Evolutionary conservation across 2,329 filamentous ascomycete species (phyloP).

Genomic region (Metarhizium album): DNA sequence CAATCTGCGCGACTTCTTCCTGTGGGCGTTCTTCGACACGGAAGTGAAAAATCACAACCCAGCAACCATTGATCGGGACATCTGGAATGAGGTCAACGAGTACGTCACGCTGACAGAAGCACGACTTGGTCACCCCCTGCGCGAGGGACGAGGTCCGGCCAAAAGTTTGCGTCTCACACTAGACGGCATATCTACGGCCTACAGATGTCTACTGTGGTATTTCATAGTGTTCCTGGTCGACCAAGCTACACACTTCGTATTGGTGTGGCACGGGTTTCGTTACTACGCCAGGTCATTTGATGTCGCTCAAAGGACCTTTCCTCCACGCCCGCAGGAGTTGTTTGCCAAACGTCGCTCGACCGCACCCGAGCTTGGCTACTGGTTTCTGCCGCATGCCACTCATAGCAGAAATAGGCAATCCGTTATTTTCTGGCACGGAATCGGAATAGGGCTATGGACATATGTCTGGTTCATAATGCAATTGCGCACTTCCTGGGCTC

Average conservation of each 20-base stretch:
- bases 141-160: constrained; percentile 43
- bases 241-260: constrained; percentile 32
- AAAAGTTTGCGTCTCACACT: constrained; percentile 52
- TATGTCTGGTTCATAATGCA: constrained; percentile 47
- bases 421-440: constrained; percentile 59
- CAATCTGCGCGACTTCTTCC: constrained; percentile 56
- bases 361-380: constrained; percentile 47
- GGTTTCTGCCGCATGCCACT: constrained; percentile 50
- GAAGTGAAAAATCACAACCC: constrained; percentile 18
- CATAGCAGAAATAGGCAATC: constrained; percentile 35
- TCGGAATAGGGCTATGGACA: constrained; percentile 56
- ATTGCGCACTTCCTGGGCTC: constrained; percentile 27
- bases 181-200: constrained; percentile 50
- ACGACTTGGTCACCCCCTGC: constrained; percentile 37
- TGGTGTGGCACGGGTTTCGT: constrained; percentile 39
- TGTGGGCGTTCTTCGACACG: constrained; percentile 56
- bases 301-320: constrained; percentile 35
- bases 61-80: constrained; percentile 18
- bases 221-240: constrained; percentile 44
- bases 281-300: constrained; percentile 32
- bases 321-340: constrained; percentile 42
- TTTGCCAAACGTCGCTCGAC: constrained; percentile 35
- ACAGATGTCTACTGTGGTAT: constrained; percentile 57
- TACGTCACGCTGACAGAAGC: constrained; percentile 43
- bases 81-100: constrained; percentile 30